Base-by-base conservation (phyloP, 371 early-diverging fungal genomes). In the Mucor circinelloides region DNA sequence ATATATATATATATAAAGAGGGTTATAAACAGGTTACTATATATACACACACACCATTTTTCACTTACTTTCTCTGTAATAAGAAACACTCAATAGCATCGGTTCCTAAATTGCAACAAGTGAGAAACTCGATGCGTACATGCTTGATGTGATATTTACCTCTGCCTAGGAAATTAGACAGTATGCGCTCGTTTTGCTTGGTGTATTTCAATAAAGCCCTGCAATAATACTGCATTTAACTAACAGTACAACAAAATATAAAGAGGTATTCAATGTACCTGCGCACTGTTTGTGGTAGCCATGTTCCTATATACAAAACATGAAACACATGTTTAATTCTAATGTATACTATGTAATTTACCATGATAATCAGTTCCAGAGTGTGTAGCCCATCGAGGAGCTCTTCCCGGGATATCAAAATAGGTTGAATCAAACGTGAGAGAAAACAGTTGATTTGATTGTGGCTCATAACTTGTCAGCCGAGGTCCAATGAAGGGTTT, bases 71-170 rank as follows among this genome's bases (percentile, higher is more conserved):
- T 82, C 97, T 80, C 66, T 89, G 86, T 15, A 94, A 75, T 57
- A 96, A 76, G 58, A 94, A 92, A 42, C 91, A 88, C 71, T 96
- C 97, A n/a, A 95, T 96, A 9, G 94, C 94, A 73, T 96, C 97
- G 1, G 97, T 95, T 7, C 87, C 86, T 84, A 31, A 30, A n/a
- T 54, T 30, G 30, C 34, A 36, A 21, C 0, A 44, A n/a, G 19
- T 50, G 50, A 50, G 25, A 50, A 50, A 8, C 25, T 23, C 13
- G 12, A 3, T 12, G 4, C 25, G 8, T 3, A 25, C 21, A 1
- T 23, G 3, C 12, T 23, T 8, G 12, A 2, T 10, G 9, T 23
- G 23, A 10, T 28, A 54, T 9, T 21, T 77, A 67, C 96, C 96
- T 67, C 97, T 83, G 19, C 97, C 97, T 34, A 95, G 73, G 67